Percentiles rank a stretch among this genome's conserved stretches.
These are phyloP conservation scores for Lycium ferocissimum DNA, from an alignment of 257 asterid genomes.

Conservation along the genomic window DNA sequence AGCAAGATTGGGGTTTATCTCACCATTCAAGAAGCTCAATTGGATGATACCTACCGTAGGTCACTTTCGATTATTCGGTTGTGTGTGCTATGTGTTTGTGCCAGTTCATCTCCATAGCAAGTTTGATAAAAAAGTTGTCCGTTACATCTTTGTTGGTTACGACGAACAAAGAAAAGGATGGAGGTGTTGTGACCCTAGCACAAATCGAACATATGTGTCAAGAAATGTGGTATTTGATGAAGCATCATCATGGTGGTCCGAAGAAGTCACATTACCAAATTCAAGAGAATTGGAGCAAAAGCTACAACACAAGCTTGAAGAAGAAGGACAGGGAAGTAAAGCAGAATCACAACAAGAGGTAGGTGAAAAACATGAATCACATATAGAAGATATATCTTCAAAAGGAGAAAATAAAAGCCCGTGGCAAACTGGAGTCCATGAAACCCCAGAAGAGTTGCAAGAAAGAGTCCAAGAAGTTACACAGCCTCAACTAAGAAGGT, in stretches of 20 bases:
- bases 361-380: no score
- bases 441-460: neutral
- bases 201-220: no score
- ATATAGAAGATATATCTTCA: neutral
- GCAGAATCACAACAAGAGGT: no score
- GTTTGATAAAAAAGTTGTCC: neutral
- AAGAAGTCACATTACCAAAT: no score
- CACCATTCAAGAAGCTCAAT: neutral
- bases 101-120: neutral
- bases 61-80: neutral
- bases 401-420: neutral
- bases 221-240: no score
- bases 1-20: neutral
- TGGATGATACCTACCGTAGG: neutral
- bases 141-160: neutral
- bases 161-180: no score
- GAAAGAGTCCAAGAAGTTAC: neutral
- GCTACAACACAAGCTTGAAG: no score
- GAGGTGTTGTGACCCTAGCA: neutral
- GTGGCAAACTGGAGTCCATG: neutral
- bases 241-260: no score
- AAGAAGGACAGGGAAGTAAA: no score
- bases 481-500: neutral
- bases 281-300: no score
- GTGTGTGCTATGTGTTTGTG: neutral